phyloP scores from a whole-genome alignment of 129 eudicot genomes.

The carrot (Daucus carota) region DH1_v3.0 NC_030382.2:46205001-46205500 shows the following conservation, averaged over 20 bases:
- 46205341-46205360: conserved; percentile 35
- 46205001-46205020: conserved; percentile 91
- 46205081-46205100: conserved; percentile 51
- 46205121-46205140: conserved; percentile 16
- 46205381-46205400: conserved; percentile 12
- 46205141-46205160: conserved; percentile 11
- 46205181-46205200: conserved; percentile 20
- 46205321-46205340: conserved; percentile 47
- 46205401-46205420: conserved; percentile 13
- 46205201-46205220: conserved; percentile 21
- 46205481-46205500: conserved; percentile 53
- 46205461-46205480: conserved; percentile 19
- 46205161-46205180: conserved; percentile 19
- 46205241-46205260: conserved; percentile 31
- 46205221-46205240: conserved; percentile 59
- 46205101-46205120: conserved; percentile 16
- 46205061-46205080: conserved; percentile 74
- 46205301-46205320: conserved; percentile 60
- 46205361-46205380: conserved; percentile 8
- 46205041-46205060: conserved; percentile 71
- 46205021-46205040: conserved; percentile 59
- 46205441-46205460: background rate
- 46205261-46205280: conserved; percentile 74
- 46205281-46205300: conserved; percentile 66
- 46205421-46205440: background rate